phyloP scores from a whole-genome alignment of 371 early-diverging fungal species.

The Nematocida sp. region DNA sequence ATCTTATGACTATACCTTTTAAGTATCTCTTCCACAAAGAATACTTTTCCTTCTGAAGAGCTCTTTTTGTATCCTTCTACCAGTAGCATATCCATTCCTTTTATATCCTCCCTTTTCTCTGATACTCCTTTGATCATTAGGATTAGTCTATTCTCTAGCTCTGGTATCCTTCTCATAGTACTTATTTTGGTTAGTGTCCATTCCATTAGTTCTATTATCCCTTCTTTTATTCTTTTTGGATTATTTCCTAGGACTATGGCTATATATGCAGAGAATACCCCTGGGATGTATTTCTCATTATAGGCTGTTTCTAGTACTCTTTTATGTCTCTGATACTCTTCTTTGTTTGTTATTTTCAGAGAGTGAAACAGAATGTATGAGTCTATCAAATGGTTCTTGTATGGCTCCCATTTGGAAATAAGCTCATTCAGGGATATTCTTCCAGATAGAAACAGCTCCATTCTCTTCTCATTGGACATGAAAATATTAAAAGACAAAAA shows the following conservation, averaged over 20 bases:
- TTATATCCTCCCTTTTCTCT: background rate
- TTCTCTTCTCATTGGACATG: background rate
- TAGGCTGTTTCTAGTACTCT: slow-evolving; percentile 1
- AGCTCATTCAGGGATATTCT: background rate
- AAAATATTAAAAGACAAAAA: no score
- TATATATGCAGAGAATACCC: slow-evolving; percentile 36
- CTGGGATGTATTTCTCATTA: slow-evolving; percentile 17
- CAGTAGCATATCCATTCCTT: background rate
- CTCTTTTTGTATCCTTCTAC: background rate
- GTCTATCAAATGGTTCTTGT: background rate
- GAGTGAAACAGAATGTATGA: slow-evolving; percentile 30
- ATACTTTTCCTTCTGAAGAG: background rate
- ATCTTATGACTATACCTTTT: background rate
- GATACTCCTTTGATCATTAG: background rate
- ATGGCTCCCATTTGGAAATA: background rate
- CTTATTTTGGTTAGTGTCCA: background rate
- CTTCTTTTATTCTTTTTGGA: background rate
- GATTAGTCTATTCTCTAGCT: slow-evolving; percentile 21
- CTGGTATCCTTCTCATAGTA: background rate
- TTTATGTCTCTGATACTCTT: background rate
- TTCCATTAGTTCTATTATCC: background rate
- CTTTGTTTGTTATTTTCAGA: background rate
- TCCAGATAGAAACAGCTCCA: slow-evolving; percentile 8
- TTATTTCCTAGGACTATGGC: background rate
- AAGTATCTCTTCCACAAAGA: background rate